Evolutionary conservation across 805 yeast species (phyloP).

Genomic region (Saturnispora diversa): DNA sequence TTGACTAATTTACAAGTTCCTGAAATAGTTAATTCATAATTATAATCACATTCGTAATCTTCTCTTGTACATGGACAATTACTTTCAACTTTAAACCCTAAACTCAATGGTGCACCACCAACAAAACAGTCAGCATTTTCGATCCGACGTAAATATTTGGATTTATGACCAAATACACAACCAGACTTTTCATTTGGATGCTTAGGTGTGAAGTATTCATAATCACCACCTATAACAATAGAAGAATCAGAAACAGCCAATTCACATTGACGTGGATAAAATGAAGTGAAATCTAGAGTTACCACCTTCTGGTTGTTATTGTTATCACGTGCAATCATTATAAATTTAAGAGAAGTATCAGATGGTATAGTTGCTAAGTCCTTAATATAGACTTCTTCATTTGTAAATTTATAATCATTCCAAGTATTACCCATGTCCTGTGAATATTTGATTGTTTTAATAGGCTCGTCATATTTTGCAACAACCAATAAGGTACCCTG

Average conservation of each 20-base stretch:
- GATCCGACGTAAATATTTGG: slow-evolving; percentile 49
- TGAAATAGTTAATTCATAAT: slow-evolving; percentile 58
- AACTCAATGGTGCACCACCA: slow-evolving; percentile 50
- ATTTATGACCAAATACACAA: slow-evolving; percentile 68
- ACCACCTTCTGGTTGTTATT: slow-evolving; percentile 26
- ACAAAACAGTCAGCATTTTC: slow-evolving; percentile 61
- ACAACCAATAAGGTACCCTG: slow-evolving; percentile 80
- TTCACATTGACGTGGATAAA: slow-evolving; percentile 48
- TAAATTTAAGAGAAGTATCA: slow-evolving; percentile 76
- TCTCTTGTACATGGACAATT: slow-evolving; percentile 80
- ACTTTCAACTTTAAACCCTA: slow-evolving; percentile 47
- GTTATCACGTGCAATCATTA: slow-evolving; percentile 50
- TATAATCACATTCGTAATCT: slow-evolving; percentile 93
- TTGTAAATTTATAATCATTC: slow-evolving; percentile 56
- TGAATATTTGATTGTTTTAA: slow-evolving; percentile 57
- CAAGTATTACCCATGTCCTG: slow-evolving; percentile 75
- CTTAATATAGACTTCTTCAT: slow-evolving; percentile 43
- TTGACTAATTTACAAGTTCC: slow-evolving; percentile 81
- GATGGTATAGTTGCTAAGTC: slow-evolving; percentile 88
- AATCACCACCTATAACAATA: slow-evolving; percentile 37
- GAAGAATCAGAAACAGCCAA: slow-evolving; percentile 29
- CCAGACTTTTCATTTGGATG: slow-evolving; percentile 43
- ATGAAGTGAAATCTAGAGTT: slow-evolving; percentile 50
- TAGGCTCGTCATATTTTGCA: slow-evolving; percentile 48
- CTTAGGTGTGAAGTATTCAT: slow-evolving; percentile 54